phyloP scores from a whole-genome alignment of 352 stramenopile species.

The Aphanomyces astaci region DNA sequence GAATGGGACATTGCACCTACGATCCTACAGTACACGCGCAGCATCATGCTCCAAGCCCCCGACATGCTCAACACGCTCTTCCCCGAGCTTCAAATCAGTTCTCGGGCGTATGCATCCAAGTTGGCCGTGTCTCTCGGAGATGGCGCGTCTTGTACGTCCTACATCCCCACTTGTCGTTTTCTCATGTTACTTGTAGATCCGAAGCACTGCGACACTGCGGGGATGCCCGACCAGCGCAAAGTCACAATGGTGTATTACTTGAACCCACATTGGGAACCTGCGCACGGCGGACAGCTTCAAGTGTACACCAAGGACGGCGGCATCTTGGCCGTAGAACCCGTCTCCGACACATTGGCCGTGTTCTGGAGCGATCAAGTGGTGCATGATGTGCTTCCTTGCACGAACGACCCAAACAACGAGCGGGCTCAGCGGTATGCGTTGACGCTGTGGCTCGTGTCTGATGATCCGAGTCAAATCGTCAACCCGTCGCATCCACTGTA shows the following conservation, averaged over 20 bases:
- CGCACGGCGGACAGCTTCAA: conserved; percentile 45
- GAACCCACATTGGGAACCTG: conserved; percentile 52
- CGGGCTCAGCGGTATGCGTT: conserved; percentile 56
- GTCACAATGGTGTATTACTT: conserved; percentile 73
- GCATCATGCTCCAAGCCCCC: conserved; percentile 40
- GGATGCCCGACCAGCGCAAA: conserved; percentile 44
- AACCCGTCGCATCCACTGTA: conserved; percentile 36
- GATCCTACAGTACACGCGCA: conserved; percentile 45
- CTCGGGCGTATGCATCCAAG: conserved; percentile 40
- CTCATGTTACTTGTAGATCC: conserved; percentile 29
- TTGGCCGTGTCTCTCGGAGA: conserved; percentile 42
- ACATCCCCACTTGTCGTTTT: neutral
- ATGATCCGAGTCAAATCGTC: conserved; percentile 42
- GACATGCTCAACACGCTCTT: conserved; percentile 42
- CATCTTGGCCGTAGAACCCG: conserved; percentile 46
- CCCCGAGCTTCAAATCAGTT: conserved; percentile 40
- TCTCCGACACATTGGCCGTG: conserved; percentile 69
- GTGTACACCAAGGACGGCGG: conserved; percentile 34
- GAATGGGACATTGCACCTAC: conserved; percentile 44
- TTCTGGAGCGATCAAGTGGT: conserved; percentile 84
- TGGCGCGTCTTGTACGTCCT: conserved; percentile 37
- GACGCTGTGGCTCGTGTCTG: conserved; percentile 79
- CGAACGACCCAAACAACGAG: conserved; percentile 26
- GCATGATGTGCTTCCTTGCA: conserved; percentile 69
- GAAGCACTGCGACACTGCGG: conserved; percentile 48